Percentiles rank a stretch among this genome's conserved stretches.
These are phyloP conservation scores for Penicillium sp. DNA, from an alignment of 2,329 filamentous ascomycete species.

Conservation along the genomic window DNA sequence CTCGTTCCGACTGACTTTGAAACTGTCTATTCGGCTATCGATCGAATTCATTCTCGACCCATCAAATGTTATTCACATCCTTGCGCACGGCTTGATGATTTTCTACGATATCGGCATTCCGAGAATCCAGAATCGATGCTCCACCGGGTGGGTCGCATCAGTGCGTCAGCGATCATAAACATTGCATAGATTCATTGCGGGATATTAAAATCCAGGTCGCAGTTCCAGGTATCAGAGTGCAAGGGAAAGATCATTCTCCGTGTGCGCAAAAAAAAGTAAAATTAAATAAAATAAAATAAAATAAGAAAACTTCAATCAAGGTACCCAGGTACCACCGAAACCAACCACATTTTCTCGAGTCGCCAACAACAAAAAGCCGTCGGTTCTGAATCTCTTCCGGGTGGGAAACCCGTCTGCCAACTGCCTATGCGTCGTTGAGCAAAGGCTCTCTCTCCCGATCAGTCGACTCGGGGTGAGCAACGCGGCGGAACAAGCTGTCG, in stretches of 20 bases:
- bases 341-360: background rate
- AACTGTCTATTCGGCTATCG: background rate
- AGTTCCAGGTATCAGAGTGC: background rate
- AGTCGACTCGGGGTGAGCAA: conserved; percentile 38
- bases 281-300: too few relatives aligned
- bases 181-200: background rate
- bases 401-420: background rate
- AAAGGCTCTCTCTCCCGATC: conserved; percentile 56
- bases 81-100: background rate
- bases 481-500: conserved; percentile 35
- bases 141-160: background rate
- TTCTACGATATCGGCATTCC: background rate
- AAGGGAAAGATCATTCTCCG: background rate
- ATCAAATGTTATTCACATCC: background rate
- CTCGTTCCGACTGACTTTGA: background rate
- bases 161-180: background rate
- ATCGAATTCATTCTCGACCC: too few relatives aligned
- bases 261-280: too few relatives aligned
- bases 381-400: background rate
- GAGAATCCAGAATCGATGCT: background rate
- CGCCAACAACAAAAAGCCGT: background rate
- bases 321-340: background rate
- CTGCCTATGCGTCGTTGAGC: conserved; percentile 40
- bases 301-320: background rate
- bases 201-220: background rate